These are phyloP conservation scores for Quercus rubra DNA, from an alignment of 306 rosid species.

Conservation along the genomic window DNA sequence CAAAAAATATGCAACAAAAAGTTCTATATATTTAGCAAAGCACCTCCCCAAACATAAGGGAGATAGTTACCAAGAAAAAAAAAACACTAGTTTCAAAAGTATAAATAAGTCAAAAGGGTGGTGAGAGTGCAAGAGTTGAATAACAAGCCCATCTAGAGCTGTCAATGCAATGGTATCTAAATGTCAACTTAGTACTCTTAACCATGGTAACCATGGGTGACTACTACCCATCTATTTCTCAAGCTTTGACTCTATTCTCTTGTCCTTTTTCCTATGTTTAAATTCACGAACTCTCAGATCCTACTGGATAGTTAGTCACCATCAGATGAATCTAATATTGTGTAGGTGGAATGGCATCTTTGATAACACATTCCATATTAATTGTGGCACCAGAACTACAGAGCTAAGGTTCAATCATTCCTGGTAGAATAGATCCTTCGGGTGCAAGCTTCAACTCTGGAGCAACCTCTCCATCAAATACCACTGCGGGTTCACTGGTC, in stretches of 20 bases:
- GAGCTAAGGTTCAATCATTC: constrained; percentile 20
- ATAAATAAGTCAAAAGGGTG: background rate
- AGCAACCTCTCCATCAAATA: constrained; percentile 7
- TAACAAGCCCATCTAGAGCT: background rate
- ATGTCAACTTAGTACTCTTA: constrained; percentile 15
- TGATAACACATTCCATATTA: constrained; percentile 15
- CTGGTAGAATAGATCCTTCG: constrained; percentile 15
- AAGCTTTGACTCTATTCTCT: background rate
- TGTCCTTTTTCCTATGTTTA: background rate
- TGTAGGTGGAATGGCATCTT: constrained; percentile 26
- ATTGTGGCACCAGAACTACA: constrained; percentile 20
- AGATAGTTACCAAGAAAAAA: background rate
- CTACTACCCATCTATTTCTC: constrained; percentile 14
- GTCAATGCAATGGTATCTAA: background rate
- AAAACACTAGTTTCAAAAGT: background rate
- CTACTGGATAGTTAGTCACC: constrained; percentile 8
- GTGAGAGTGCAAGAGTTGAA: background rate
- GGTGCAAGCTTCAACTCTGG: constrained; percentile 19
- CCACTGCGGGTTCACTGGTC: background rate
- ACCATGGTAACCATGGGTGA: background rate
- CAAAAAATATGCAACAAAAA: background rate
- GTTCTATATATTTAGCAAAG: background rate
- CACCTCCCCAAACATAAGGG: background rate
- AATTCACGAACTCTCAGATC: constrained; percentile 13
- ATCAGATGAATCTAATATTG: constrained; percentile 21